A percentile compares a stretch with the other conserved stretches of the same genome.
phyloP scores from a whole-genome alignment of 1,284 basidiomycete species.

The Leccinum ponderosum region DNA sequence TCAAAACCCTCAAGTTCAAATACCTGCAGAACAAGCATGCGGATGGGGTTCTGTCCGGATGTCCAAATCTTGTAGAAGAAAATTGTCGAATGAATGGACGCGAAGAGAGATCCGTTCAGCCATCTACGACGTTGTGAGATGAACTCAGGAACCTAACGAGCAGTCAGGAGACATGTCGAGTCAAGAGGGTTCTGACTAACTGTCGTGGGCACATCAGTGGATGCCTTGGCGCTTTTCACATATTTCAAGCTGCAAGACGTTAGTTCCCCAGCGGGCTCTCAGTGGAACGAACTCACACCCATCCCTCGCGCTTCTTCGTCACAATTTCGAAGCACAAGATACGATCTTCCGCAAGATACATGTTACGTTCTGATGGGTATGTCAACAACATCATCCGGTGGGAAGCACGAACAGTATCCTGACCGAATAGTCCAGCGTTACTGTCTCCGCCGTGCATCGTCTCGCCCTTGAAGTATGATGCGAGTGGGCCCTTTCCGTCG shows the following conservation, averaged over 20 bases:
- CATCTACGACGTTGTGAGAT: conserved; percentile 90
- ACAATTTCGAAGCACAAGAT: conserved; percentile 98
- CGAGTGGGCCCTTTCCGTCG: conserved; percentile 85
- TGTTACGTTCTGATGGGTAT: conserved; percentile 65
- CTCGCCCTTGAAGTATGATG: conserved; percentile 90
- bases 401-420: conserved; percentile 10
- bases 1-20: background rate
- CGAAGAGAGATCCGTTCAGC: conserved; percentile 88
- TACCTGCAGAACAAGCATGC: conserved; percentile 79
- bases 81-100: conserved; percentile 83
- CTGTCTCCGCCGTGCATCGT: conserved; percentile 72
- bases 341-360: conserved; percentile 92
- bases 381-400: conserved; percentile 8
- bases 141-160: conserved; percentile 71
- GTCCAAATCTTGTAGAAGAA: conserved; percentile 88
- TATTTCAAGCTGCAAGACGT: conserved; percentile 68
- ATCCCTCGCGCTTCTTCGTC: conserved; percentile 84
- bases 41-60: conserved; percentile 86
- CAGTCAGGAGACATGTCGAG: background rate
- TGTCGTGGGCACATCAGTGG: conserved; percentile 84
- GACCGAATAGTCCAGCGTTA: conserved; percentile 70
- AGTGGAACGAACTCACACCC: conserved; percentile 57
- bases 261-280: conserved; percentile 6
- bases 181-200: conserved; percentile 36
- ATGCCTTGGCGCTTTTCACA: conserved; percentile 88